Base-by-base conservation (phyloP, 257 asterid genomes). In the Coffea canephora region DNA sequence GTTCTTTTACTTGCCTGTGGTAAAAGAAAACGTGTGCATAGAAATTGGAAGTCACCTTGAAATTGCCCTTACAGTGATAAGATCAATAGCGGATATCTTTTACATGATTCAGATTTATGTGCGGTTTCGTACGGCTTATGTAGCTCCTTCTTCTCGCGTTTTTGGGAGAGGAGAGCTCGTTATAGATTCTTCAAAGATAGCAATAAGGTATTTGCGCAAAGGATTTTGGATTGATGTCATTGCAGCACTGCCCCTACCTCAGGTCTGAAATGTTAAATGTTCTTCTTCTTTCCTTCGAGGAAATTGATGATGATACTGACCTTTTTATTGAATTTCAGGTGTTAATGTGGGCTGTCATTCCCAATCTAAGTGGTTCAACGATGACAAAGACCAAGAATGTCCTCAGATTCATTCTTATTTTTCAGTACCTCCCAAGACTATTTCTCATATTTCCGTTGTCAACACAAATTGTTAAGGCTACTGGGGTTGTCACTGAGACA, bases 91-190 rank as follows among this genome's bases (percentile, higher is more conserved):
- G 31, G 99, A 95, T 83, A 21, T 91, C 54, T 94, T 93, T 69
- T 95, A 95, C 90, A 80, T 82, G 57, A 76, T 92, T 77, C 97
- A 93, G 81, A 95, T 95, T 75, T 92, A 86, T 78, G 83, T 91
- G 23, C 91, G 89, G 59, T 95, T 92, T 75, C 91, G 85, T 50
- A 91, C 97, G 12, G 98, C 99, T 27, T 93, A 91, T 46, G 96
- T 95, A 11, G 99, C 98, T 50, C 99, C 99, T 79, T 95, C 99
- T 80, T 95, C 99, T 82, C 99, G 97, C 2, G 97, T 95, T 36
- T 93, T 95, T 86, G 99, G 99, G 80, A 85, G 98, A 86, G 99
- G 99, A 43, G 99, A 95, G 89, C 98, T 95, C 27, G 98, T 95
- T 10, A 87, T 95, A 50, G 97, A 94, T 65, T 85, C 94, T 57